Evolutionary conservation across 2,329 filamentous ascomycete genomes (phyloP), one percentile per base, ranked within the genome.

Genomic region (Neonectria magnoliae): DNA sequence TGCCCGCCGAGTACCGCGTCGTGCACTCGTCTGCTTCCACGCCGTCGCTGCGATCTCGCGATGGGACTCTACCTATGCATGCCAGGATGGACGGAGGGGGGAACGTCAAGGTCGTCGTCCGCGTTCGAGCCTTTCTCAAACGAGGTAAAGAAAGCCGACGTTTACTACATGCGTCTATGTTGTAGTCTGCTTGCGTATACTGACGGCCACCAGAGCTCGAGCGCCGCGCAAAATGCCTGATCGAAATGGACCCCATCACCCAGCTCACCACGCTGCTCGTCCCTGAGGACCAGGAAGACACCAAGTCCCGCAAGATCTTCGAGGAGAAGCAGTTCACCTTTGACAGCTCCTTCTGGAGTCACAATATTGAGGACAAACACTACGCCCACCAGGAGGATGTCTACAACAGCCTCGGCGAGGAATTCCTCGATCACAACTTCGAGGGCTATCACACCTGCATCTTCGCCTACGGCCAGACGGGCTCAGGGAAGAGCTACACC

Each of bases 361-460:
- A 98, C 80, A 83, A 95, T 77, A 86, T 86, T 60, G 79, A 84
- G 27, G 94, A 97, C 76, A 83, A 88, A 33, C 93, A 98, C 81
- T 99, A 98, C 77, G 94, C 96, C 4, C 87, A 91, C 66, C 96
- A 99, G 78, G 93, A 94, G 74, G 93, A 98, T 74, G 91, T 99
- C 60, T 98, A 99, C 84, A 93, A 96, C 75, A 92, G 91, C 64
- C 87, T 99, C 25, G 96, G 96, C 60, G 94, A 98, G 78, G 96
- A 98, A 76, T 98, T 99, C 72, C 87, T 99, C 67, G 96, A 99
- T 79, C 96, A 99, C 85, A 99, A 99, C 82, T 99, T 99, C 75
- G 94, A 98, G 77, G 96, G 96, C 68, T 99, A 99, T 82, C 95
- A 99, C 81, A 99, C 96, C 0, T 99, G 96, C 79, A 99, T 99